A percentile compares a stretch with the other conserved stretches of the same genome.
Evolutionary conservation across 257 asterid species (phyloP).

Genomic region (Datura wrightii): DNA sequence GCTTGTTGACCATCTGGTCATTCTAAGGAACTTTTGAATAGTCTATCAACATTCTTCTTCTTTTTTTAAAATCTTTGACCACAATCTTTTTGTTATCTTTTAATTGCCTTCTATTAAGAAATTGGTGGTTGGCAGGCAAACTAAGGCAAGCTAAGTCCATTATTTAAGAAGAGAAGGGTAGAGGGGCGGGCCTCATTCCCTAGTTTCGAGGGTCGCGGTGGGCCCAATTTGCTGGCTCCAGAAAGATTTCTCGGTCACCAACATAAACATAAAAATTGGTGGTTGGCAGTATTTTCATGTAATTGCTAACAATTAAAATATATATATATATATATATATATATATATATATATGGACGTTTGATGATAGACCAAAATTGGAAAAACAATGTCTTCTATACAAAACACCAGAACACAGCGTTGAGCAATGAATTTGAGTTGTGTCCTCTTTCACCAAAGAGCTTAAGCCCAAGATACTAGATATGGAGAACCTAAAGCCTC

Average conservation of each 20-base stretch:
- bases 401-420: neutral
- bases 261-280: neutral
- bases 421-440: constrained; percentile 4
- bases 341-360: neutral
- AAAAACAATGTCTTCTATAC: neutral
- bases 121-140: constrained; percentile 9
- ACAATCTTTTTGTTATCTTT: neutral
- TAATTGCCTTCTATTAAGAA: neutral
- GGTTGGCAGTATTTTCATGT: neutral
- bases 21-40: neutral
- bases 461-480: constrained; percentile 9
- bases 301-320: neutral
- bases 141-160: neutral
- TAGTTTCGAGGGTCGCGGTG: neutral
- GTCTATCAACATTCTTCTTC: neutral
- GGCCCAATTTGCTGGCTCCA: neutral
- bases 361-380: constrained; percentile 12
- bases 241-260: neutral
- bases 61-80: neutral
- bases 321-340: neutral
- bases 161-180: neutral
- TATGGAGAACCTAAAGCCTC: neutral
- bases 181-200: neutral
- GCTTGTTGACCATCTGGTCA: neutral
- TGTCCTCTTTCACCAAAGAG: constrained; percentile 12